These are phyloP conservation scores for Leptographium galeiforme DNA, from an alignment of 2,329 filamentous ascomycete genomes.

Conservation along the genomic window DNA sequence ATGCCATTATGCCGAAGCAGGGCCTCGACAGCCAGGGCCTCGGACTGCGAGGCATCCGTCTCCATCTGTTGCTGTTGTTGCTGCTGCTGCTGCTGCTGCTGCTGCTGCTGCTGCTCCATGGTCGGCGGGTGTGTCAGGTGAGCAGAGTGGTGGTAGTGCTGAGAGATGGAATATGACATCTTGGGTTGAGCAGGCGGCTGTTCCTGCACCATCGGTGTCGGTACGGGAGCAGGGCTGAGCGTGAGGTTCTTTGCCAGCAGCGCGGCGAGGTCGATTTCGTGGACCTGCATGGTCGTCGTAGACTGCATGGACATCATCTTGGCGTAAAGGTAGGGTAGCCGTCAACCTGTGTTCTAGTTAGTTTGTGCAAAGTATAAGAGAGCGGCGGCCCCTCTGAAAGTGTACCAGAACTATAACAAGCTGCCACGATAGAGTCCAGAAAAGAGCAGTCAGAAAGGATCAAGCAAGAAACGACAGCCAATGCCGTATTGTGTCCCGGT, in stretches of 20 bases:
- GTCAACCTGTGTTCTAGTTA: background rate
- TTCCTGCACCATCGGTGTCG: background rate
- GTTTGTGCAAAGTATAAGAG: background rate
- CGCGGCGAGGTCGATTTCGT: conserved; percentile 62
- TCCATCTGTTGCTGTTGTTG: conserved; percentile 18
- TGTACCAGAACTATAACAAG: background rate
- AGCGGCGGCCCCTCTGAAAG: background rate
- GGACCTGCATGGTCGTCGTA: conserved; percentile 39
- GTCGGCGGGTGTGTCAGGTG: conserved; percentile 37
- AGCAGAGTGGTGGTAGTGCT: conserved; percentile 73
- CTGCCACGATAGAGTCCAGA: too few species aligned
- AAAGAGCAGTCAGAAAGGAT: too few species aligned
- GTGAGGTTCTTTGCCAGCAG: conserved; percentile 69
- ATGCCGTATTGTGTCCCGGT: too few species aligned
- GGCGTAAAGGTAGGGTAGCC: background rate
- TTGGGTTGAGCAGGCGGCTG: conserved; percentile 13
- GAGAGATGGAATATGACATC: conserved; percentile 61
- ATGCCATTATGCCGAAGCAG: conserved; percentile 55
- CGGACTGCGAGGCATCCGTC: conserved; percentile 33
- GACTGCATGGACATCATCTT: conserved; percentile 9
- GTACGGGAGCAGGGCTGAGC: conserved; percentile 22
- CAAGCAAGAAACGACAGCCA: too few species aligned
- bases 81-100: conserved; percentile 19
- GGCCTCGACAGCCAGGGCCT: conserved; percentile 37
- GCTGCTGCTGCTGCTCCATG: conserved; percentile 18